Percentiles rank a stretch among this genome's conserved stretches.
phyloP scores from a whole-genome alignment of 2,329 filamentous ascomycete species.

The Fusarium sterilihyphosum region DNA sequence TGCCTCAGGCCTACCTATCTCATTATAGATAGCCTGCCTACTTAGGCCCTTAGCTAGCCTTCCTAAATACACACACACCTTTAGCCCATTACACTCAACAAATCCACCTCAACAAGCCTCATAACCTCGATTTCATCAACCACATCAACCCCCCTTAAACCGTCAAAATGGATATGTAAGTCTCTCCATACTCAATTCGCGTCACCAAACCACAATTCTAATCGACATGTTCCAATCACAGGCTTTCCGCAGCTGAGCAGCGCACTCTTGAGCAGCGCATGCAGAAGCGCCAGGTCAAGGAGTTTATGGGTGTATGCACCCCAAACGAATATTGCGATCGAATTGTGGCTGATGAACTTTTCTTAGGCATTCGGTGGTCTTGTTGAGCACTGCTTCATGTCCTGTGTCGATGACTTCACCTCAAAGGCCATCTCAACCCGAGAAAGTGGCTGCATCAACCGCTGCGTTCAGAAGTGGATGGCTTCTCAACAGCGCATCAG shows the following conservation, averaged over 20 bases:
- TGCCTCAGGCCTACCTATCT: too few relatives aligned
- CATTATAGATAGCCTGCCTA: too few relatives aligned
- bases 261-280: conserved; percentile 93
- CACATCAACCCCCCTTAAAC: conserved; percentile 10
- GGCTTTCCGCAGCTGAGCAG: conserved; percentile 82
- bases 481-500: conserved; percentile 90
- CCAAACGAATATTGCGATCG: not conserved
- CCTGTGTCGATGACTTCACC: conserved; percentile 98
- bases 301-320: conserved; percentile 90
- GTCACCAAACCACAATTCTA: not conserved
- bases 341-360: not conserved
- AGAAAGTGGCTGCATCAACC: conserved; percentile 91
- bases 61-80: too few relatives aligned
- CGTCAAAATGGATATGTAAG: conserved; percentile 47
- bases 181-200: not conserved
- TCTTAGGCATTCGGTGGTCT: conserved; percentile 50
- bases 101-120: conserved; percentile 21
- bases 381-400: conserved; percentile 91
- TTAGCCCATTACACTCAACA: too few relatives aligned
- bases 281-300: conserved; percentile 98
- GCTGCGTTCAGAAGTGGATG: conserved; percentile 96
- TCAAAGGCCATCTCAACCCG: conserved; percentile 90
- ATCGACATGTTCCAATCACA: conserved; percentile 42
- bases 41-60: too few relatives aligned
- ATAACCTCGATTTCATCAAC: conserved; percentile 13